Base-by-base conservation (phyloP, 768 basidiomycete species). In the Kwoniella sp. region DNA sequence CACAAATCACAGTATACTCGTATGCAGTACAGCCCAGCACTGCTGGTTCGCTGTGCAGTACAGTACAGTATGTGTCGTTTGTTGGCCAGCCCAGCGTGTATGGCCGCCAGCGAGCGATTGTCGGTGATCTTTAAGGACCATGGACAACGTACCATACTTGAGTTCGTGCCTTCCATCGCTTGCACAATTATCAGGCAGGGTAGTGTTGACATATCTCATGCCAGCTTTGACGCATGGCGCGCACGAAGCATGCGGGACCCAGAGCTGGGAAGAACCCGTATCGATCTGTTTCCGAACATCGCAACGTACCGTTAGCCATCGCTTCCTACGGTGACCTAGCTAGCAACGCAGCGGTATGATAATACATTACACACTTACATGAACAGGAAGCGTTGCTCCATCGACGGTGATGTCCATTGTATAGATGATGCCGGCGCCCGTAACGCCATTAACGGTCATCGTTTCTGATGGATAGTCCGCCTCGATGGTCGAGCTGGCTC, bases 351-450 rank as follows among this genome's bases (percentile, higher is more conserved):
- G n/a, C n/a, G n/a, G n/a, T n/a, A n/a, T n/a, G n/a, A n/a, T n/a
- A 22, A 17, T 17, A 47, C 19, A 13, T 6, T 13, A 33, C 7
- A 13, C 37, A 58, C 58, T 37, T 15, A 60, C 58, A n/a, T 60
- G 58, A 19, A 60, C 58, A 10, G 58, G 50, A 26, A 60, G 48
- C 19, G 19, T 36, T 19, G 50, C 58, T 8, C 50, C 58, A 26
- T 60, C 50, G 2, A 60, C 58, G n/a, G 30, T 44, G 1, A 60
- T 49, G 26, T 60, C 50, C 15, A 60, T 51, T 17, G 58, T 60
- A 27, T 60, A 60, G 33, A 60, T 60, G 10, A 50, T 60, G 12
- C 58, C 58, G 22, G 48, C 48, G 2, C 48, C 25, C 5, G 25
- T 26, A 9, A 19, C 17, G 17, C 40, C 40, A 19, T 49, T 19